Evolutionary conservation across 768 basidiomycete species (phyloP), one percentile per base, ranked within the genome.

Genomic region (Clavaria fumosa): DNA sequence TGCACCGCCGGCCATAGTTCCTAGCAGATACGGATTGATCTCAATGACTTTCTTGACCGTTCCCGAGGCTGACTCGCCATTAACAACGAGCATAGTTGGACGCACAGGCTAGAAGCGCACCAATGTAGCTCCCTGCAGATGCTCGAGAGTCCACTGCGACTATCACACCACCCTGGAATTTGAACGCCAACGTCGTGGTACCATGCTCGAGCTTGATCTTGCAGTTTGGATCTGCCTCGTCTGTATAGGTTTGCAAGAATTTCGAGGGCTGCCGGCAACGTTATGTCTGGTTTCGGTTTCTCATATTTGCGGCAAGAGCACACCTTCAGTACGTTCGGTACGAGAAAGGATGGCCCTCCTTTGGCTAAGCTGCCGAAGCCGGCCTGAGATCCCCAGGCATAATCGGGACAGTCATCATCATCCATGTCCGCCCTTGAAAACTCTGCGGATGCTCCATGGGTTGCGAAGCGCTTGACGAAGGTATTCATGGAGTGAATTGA

Each of bases 11-110:
- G 95, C 95, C 93, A 99, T 97, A 1, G 95, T 99, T 43, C 95
- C 95, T n/a, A 99, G 71, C 35, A 99, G 62, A 63, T 90, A 97
- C 28, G 88, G 88, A 63, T 97, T 97, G 60, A 99, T 99, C 64
- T 99, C 95, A 49, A 99, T 97, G 45, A 99, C 91, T 67, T 96
- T 99, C 69, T 93, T 97, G 44, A 99, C 88, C 11, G 93, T 97
- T 38, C 93, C 91, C 14, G 80, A 88, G 0, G 93, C 93, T 96
- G 52, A 1, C 23, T 20, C n/a, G 6, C 9, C 19, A 51, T 44
- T 7, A 46, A 23, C 15, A 22, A 21, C 11, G 20, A 32, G 19
- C 18, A 23, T 28, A 14, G 21, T 23, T n/a, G 19, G 27, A 40
- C 17, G n/a, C n/a, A 24, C 7, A 24, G 23, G 22, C n/a, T 12